Evolutionary conservation across 2,329 filamentous ascomycete species (phyloP), one percentile per base, ranked within the genome.

Genomic region (Dactylellina leptospora): DNA sequence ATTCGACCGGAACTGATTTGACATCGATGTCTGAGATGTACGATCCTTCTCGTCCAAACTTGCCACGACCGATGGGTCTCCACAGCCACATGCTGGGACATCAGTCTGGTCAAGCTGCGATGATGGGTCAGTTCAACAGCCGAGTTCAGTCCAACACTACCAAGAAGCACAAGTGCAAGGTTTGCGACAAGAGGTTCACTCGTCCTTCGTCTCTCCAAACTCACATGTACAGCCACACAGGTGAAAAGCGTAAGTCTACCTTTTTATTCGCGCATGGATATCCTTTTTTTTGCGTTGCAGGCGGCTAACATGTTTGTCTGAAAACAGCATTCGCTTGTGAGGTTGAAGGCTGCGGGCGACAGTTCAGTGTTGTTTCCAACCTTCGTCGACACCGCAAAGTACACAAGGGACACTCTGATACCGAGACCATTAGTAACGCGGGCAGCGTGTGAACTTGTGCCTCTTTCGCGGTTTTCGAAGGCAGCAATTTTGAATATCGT

Each of bases 141-240:
- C 97, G 97, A 82, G 89, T 97, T 56, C 93, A 92, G 0, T 93
- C 91, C 16, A 96, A 92, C 82, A 95, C 93, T 8, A 92, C 97
- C 79, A 97, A 97, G 87, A 97, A 97, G 85, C 95, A 97, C 83
- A 97, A 97, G 84, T 97, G 93, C 86, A 97, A 96, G 82, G 91
- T 97, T 71, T 97, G 93, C 83, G 93, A 97, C 81, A 97, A 97
- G 85, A 88, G 93, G 44, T 97, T 97, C 80, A 97, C 93, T 1
- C 87, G 93, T 60, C 93, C 93, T 1, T 96, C 92, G 79, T 97
- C 93, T 11, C 81, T 97, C 38, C 93, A 97, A 79, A 97, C 93
- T 28, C 93, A 97, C 79, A 97, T 97, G 90, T 97, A 97, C 82
- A 96, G 92, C 81, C 93, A 97, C 79, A 97, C 93, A 62, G 93